phyloP scores from a whole-genome alignment of 192 early-diverging fungal species.

The Rhizophagus clarus region DNA sequence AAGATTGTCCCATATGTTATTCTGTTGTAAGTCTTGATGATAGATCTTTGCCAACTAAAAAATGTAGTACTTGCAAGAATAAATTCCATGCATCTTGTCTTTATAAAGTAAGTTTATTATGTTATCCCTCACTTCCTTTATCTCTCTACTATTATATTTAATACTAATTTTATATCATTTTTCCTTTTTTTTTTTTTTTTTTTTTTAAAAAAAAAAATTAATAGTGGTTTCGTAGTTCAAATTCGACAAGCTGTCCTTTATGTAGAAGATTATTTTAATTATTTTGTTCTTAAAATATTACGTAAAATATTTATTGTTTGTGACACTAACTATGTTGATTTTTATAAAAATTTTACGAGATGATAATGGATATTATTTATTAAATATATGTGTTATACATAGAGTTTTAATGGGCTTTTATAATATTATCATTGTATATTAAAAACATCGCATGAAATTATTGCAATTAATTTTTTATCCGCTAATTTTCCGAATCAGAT shows the following conservation, averaged over 20 bases:
- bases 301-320: too few relatives aligned
- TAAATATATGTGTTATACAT: too few relatives aligned
- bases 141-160: background rate
- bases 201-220: background rate
- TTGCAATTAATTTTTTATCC: too few relatives aligned
- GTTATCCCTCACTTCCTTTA: background rate
- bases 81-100: slow-evolving; percentile 92
- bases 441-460: too few relatives aligned
- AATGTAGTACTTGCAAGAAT: slow-evolving; percentile 93
- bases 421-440: too few relatives aligned
- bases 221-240: slow-evolving; percentile 63
- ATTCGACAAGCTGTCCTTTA: slow-evolving; percentile 60
- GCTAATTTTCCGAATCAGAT: too few relatives aligned
- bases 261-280: slow-evolving; percentile 60
- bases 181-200: too few relatives aligned
- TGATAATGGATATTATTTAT: too few relatives aligned
- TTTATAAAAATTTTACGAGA: too few relatives aligned
- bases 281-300: background rate
- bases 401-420: too few relatives aligned
- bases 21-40: slow-evolving; percentile 91
- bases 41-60: slow-evolving; percentile 82
- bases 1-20: slow-evolving; percentile 98
- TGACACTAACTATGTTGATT: too few relatives aligned
- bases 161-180: background rate
- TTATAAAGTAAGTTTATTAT: slow-evolving; percentile 66